phyloP scores from a whole-genome alignment of 306 rosid genomes.

The Vigna mungo region DNA sequence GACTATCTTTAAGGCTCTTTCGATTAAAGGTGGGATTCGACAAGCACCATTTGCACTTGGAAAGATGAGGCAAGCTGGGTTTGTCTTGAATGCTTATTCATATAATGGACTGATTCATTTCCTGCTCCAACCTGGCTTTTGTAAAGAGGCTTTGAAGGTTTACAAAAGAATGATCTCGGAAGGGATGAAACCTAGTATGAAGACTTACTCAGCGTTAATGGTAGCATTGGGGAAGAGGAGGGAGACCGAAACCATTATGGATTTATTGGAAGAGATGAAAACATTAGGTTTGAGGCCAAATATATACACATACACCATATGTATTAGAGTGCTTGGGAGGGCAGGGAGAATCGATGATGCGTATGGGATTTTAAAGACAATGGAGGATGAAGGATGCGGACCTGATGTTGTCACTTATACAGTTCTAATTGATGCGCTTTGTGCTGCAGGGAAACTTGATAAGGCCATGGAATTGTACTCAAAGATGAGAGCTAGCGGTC shows the following conservation, averaged over 20 bases:
- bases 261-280: conserved; percentile 80
- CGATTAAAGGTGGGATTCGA: conserved; percentile 81
- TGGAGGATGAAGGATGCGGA: conserved; percentile 89
- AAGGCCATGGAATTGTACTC: conserved; percentile 68
- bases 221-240: conserved; percentile 87
- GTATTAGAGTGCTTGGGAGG: conserved; percentile 90
- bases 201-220: conserved; percentile 94
- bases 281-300: conserved; percentile 86
- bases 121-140: conserved; percentile 71
- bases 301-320: conserved; percentile 87
- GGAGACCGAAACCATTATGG: conserved; percentile 76
- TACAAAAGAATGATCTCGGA: conserved; percentile 74
- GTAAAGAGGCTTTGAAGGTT: conserved; percentile 76
- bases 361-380: conserved; percentile 68
- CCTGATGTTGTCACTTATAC: conserved; percentile 94
- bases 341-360: conserved; percentile 88
- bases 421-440: conserved; percentile 91
- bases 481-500: conserved; percentile 74
- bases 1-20: conserved; percentile 71
- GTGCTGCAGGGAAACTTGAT: conserved; percentile 74
- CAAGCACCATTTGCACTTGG: conserved; percentile 65
- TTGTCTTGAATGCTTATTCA: conserved; percentile 84
- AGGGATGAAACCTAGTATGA: conserved; percentile 86
- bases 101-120: conserved; percentile 88
- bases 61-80: conserved; percentile 74